phyloP scores from a whole-genome alignment of 164 flowering plant genomes.

The Protea cynaroides region DNA sequence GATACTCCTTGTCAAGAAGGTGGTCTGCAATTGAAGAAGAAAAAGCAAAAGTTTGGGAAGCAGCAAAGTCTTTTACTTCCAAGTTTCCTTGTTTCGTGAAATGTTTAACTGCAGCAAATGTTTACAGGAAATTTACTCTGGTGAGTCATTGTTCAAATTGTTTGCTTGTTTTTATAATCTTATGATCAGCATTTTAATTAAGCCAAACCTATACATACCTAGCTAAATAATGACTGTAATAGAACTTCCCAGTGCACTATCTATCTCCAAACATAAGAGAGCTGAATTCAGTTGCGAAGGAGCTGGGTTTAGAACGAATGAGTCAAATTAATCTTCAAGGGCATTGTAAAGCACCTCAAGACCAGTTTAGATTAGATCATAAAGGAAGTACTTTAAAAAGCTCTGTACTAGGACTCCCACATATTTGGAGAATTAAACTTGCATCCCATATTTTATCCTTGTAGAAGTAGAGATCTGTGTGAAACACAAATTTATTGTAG shows the following conservation, averaged over 20 bases:
- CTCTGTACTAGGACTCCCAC: too few relatives aligned
- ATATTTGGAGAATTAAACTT: too few relatives aligned
- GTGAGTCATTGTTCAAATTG: neutral
- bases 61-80: constrained; percentile 12
- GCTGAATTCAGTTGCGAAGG: neutral
- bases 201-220: too few relatives aligned
- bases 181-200: neutral
- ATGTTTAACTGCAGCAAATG: neutral
- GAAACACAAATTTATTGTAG: too few relatives aligned
- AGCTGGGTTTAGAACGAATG: neutral
- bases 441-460: too few relatives aligned
- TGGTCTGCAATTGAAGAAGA: neutral
- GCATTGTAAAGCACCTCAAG: too few relatives aligned
- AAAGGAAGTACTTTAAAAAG: too few relatives aligned
- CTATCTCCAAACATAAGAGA: neutral
- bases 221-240: neutral
- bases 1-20: neutral
- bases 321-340: neutral
- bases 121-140: neutral
- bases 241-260: neutral
- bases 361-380: too few relatives aligned
- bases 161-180: neutral
- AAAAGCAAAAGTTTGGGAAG: neutral
- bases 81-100: constrained; percentile 8
- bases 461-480: too few relatives aligned